Evolutionary conservation across 371 early-diverging fungal genomes (phyloP).

Genomic region (Thermomucor indicae-seudaticae): DNA sequence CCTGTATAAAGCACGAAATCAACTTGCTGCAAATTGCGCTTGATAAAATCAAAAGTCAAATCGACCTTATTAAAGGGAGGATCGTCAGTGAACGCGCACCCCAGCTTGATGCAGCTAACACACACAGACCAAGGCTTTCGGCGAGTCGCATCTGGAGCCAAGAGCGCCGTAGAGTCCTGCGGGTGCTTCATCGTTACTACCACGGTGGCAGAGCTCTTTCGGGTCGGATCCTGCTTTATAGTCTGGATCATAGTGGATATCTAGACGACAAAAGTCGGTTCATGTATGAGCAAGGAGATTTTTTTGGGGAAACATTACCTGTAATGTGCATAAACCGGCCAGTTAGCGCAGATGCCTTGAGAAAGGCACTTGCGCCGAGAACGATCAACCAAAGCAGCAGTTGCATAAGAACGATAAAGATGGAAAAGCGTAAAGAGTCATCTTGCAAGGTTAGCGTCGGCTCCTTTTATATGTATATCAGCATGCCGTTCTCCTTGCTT

Average conservation of each 20-base stretch:
- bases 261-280: conserved; percentile 5
- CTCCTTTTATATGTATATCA: too few relatives aligned
- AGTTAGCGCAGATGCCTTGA: conserved; percentile 5
- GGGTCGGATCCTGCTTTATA: conserved; percentile 19
- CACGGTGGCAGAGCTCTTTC: conserved; percentile 17
- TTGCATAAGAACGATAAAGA: background rate
- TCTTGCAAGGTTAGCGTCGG: too few relatives aligned
- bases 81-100: background rate
- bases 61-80: conserved; percentile 11
- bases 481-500: too few relatives aligned
- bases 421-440: conserved; percentile 1
- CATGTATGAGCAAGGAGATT: background rate
- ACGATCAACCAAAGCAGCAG: background rate
- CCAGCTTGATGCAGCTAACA: background rate
- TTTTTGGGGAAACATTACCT: conserved; percentile 3
- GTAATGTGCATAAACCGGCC: conserved; percentile 22
- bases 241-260: conserved; percentile 28
- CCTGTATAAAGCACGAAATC: conserved; percentile 45
- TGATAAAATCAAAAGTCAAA: conserved; percentile 26
- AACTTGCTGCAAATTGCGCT: conserved; percentile 11
- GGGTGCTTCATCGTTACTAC: background rate
- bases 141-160: conserved; percentile 22
- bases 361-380: background rate
- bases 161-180: conserved; percentile 21
- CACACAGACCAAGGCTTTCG: conserved; percentile 8